These are phyloP conservation scores for Cenchrus fungigraminus DNA, from an alignment of 176 grass and related monocot species.

Conservation along the genomic window DNA sequence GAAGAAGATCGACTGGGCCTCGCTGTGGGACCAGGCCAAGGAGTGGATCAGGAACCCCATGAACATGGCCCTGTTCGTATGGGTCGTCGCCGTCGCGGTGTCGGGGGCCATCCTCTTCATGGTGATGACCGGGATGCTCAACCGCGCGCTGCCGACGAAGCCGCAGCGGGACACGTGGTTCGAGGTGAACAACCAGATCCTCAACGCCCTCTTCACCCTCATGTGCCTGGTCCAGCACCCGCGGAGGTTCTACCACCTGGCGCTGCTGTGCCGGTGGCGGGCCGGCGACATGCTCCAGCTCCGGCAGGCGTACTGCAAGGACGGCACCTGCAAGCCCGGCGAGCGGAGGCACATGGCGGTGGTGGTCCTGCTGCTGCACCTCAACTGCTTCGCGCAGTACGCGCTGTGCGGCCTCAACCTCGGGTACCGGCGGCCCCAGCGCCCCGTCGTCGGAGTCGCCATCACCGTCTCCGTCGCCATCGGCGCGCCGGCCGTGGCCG, in stretches of 20 bases:
- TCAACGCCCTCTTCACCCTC: slow-evolving; percentile 73
- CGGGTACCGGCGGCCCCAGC: slow-evolving; percentile 39
- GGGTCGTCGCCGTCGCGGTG: slow-evolving; percentile 58
- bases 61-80: slow-evolving; percentile 69
- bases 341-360: slow-evolving; percentile 83
- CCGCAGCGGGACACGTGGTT: slow-evolving; percentile 59
- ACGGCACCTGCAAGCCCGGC: slow-evolving; percentile 53
- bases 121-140: slow-evolving; percentile 87
- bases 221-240: slow-evolving; percentile 85
- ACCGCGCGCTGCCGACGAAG: slow-evolving; percentile 47
- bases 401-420: slow-evolving; percentile 73
- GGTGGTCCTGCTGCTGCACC: slow-evolving; percentile 61
- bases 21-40: slow-evolving; percentile 58
- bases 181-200: slow-evolving; percentile 82
- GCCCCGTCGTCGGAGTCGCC: slow-evolving; percentile 64
- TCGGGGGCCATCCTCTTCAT: slow-evolving; percentile 86
- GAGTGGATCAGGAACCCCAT: slow-evolving; percentile 66
- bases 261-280: slow-evolving; percentile 55
- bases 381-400: slow-evolving; percentile 89
- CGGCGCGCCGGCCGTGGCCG: slow-evolving; percentile 58
- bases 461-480: slow-evolving; percentile 60
- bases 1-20: slow-evolving; percentile 67
- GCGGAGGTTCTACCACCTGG: slow-evolving; percentile 62
- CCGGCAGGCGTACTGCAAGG: slow-evolving; percentile 73
- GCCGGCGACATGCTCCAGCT: slow-evolving; percentile 54